These are phyloP conservation scores for Polyporus arcularius DNA, from an alignment of 768 basidiomycete genomes.

Conservation along the genomic window DNA sequence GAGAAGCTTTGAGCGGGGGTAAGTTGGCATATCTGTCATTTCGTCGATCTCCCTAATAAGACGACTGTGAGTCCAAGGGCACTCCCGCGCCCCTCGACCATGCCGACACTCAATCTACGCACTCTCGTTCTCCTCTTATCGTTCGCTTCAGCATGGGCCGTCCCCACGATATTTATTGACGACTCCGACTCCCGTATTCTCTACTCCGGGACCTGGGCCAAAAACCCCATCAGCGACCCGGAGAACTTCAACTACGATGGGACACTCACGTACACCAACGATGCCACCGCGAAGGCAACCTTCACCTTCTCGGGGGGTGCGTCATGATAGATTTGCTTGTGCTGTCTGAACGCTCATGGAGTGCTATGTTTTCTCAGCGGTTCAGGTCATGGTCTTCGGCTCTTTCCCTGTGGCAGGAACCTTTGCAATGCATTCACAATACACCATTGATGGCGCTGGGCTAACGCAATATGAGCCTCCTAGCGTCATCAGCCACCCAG, in stretches of 20 bases:
- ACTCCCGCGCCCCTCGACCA: too few relatives aligned
- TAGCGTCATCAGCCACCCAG: background rate
- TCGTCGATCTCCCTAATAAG: too few relatives aligned
- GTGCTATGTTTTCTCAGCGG: background rate
- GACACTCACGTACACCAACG: background rate
- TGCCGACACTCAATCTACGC: too few relatives aligned
- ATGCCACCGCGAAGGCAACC: background rate
- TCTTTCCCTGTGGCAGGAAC: background rate
- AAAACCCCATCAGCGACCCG: background rate
- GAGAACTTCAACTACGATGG: background rate
- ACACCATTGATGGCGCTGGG: background rate
- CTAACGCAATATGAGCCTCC: background rate
- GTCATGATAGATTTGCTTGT: background rate
- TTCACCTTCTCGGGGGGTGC: background rate
- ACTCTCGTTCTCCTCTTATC: too few relatives aligned
- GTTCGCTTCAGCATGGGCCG: too few relatives aligned
- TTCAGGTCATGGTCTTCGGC: background rate
- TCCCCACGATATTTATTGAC: too few relatives aligned
- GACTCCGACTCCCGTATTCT: background rate
- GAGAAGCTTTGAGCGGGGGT: too few relatives aligned
- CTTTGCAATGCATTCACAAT: background rate
- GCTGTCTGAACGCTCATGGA: background rate
- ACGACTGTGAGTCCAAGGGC: too few relatives aligned
- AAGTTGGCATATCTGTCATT: too few relatives aligned
- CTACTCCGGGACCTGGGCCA: background rate